These are phyloP conservation scores for Hysterangium stoloniferum DNA, from an alignment of 768 basidiomycete genomes.

Conservation along the genomic window DNA sequence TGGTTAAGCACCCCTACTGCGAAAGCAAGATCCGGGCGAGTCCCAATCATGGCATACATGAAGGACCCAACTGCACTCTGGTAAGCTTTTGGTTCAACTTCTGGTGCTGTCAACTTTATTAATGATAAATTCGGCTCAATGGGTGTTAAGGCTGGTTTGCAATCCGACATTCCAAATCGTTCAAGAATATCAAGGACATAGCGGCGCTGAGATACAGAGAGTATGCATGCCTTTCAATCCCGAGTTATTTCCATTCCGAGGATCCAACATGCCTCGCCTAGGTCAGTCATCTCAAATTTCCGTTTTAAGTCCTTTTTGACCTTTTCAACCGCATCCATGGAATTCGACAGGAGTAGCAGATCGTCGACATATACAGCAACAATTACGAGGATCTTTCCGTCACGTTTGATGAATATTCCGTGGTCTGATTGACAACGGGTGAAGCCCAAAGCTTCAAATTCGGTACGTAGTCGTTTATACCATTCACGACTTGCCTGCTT, in stretches of 20 bases:
- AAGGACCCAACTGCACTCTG: conserved; percentile 14
- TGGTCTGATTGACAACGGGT: background rate
- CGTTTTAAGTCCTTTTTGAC: conserved; percentile 4
- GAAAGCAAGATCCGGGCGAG: conserved; percentile 12
- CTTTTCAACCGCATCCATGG: background rate
- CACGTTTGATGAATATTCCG: background rate
- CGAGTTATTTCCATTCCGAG: background rate
- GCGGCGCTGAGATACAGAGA: conserved; percentile 11
- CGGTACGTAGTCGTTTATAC: background rate
- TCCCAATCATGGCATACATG: conserved; percentile 15
- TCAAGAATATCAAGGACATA: conserved; percentile 14
- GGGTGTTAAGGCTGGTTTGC: conserved; percentile 16
- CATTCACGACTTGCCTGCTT: conserved; percentile 7
- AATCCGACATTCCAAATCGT: conserved; percentile 15
- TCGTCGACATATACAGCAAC: conserved; percentile 8
- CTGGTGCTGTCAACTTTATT: background rate
- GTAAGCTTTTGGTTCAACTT: background rate
- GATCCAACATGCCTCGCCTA: background rate
- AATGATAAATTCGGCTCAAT: background rate
- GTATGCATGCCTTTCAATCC: background rate
- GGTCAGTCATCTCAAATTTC: background rate
- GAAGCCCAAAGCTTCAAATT: background rate
- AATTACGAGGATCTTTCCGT: background rate
- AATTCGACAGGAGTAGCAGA: background rate
- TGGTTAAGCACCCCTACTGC: conserved; percentile 6